Conservation (phyloP, 2,329 filamentous ascomycete species). For the Epichloe brachyelytri region DNA sequence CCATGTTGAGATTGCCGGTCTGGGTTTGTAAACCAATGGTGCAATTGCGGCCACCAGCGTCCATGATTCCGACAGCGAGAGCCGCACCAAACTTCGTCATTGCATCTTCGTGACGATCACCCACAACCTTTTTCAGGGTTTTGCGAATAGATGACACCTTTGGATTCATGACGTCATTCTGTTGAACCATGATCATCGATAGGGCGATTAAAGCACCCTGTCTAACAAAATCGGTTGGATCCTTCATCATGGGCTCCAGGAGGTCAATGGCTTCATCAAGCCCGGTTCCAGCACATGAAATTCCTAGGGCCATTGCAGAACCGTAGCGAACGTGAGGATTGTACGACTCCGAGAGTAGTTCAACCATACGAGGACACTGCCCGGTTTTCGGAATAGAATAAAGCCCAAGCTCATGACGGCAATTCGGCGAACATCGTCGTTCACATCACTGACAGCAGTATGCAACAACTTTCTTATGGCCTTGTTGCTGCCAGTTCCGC, state of each 20-base stretch:
- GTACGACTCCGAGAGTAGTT: conserved; percentile 94
- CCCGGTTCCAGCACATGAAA: conserved; percentile 92
- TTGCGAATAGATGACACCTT: conserved; percentile 87
- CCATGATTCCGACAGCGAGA: conserved; percentile 89
- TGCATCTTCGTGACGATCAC: conserved; percentile 92
- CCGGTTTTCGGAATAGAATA: conserved; percentile 95
- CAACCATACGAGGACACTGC: conserved; percentile 95
- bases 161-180: conserved; percentile 97
- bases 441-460: conserved; percentile 94
- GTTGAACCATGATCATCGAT: conserved; percentile 98
- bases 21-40: conserved; percentile 96
- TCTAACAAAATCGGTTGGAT: conserved; percentile 94
- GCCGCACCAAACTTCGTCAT: conserved; percentile 99
- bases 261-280: conserved; percentile 93
- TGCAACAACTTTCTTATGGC: conserved; percentile 92
- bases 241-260: conserved; percentile 98
- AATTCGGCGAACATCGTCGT: conserved; percentile 88
- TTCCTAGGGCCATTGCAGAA: conserved; percentile 95
- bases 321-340: conserved; percentile 97
- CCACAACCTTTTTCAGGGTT: conserved; percentile 84
- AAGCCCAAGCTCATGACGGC: conserved; percentile 97
- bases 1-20: conserved; percentile 97
- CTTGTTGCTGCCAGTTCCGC: conserved; percentile 96
- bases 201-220: conserved; percentile 90
- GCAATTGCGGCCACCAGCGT: conserved; percentile 95